Base-by-base conservation (phyloP, 1,284 basidiomycete species). In the Schizophyllum commune region DNA sequence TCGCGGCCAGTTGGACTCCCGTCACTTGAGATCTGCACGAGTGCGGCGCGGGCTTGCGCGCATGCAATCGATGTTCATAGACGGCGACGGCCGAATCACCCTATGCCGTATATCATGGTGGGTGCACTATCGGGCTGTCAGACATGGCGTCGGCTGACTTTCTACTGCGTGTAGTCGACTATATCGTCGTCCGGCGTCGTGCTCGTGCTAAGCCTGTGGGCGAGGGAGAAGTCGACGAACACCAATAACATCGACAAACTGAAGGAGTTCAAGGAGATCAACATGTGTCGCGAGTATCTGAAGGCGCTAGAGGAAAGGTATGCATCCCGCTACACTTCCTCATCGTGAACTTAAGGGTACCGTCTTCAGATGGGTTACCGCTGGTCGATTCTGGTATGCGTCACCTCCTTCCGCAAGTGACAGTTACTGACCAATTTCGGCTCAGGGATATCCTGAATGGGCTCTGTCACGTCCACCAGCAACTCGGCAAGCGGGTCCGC, bases 11-110 rank as follows among this genome's bases (percentile, higher is more conserved):
- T 64, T 56, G 21, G 57, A 0, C 72, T 73, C 59, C 79, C 80
- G 0, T 82, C 81, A 2, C 69, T 83, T 8, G 79, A 80, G 1
- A 82, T 83, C 51, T 83, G 81, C 69, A 77, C 77, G 33, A 83
- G 81, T 64, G 81, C 82, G 3, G 78, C 82, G 5, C 71, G 81
- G 11, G 78, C 78, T 0, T 79, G 77, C 55, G 73, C 73, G 55
- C 79, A 79, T 67, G 75, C 83, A 53, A 69, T 77, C 60, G 75
- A 81, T 61, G 58, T 66, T 39, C 64, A 67, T 54, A 19, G n/a
- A n/a, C n/a, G 6, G 17, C 6, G 21, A 8, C 52, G 52, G 17
- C n/a, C 17, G 6, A 8, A n/a, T 6, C n/a, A 8, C n/a, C n/a
- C n/a, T n/a, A 6, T 54, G n/a, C 17, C 52, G n/a, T 22, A 7